These are phyloP conservation scores for Candida multigemmis DNA, from an alignment of 805 yeast genomes.

Conservation along the genomic window DNA sequence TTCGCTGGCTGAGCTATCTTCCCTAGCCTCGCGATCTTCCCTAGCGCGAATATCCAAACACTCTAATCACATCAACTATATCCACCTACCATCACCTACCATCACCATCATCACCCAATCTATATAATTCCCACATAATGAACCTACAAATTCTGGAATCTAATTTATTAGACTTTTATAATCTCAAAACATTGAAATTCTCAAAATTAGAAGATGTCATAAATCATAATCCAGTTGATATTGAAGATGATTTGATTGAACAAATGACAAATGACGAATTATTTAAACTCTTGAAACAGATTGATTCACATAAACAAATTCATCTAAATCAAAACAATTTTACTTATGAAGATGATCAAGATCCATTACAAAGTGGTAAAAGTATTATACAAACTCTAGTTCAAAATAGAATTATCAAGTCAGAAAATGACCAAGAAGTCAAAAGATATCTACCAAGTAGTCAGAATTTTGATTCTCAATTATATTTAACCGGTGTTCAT, in stretches of 20 bases:
- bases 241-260: slow-evolving; percentile 11
- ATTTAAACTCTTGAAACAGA: slow-evolving; percentile 16
- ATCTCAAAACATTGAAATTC: slow-evolving; percentile 14
- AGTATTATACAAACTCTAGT: slow-evolving; percentile 18
- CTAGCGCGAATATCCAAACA: too few relatives aligned
- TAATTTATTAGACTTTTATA: slow-evolving; percentile 23
- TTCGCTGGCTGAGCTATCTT: too few relatives aligned
- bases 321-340: slow-evolving; percentile 2
- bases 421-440: slow-evolving; percentile 20
- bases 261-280: slow-evolving; percentile 17
- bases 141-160: too few relatives aligned
- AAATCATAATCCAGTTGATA: slow-evolving; percentile 6
- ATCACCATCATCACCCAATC: too few relatives aligned
- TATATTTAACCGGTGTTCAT: slow-evolving; percentile 27
- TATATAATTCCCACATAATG: too few relatives aligned
- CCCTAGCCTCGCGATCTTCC: too few relatives aligned
- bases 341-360: slow-evolving; percentile 15
- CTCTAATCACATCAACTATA: too few relatives aligned
- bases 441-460: slow-evolving; percentile 25
- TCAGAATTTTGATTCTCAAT: slow-evolving; percentile 24
- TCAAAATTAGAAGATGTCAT: slow-evolving; percentile 8
- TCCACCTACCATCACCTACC: too few relatives aligned
- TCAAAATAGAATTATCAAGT: slow-evolving; percentile 12
- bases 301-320: slow-evolving; percentile 9
- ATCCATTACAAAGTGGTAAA: slow-evolving; percentile 25